A percentile compares a stretch with the other conserved stretches of the same genome.
Conservation (phyloP, 192 early-diverging fungal species). For the Coemansia sp. region DNA sequence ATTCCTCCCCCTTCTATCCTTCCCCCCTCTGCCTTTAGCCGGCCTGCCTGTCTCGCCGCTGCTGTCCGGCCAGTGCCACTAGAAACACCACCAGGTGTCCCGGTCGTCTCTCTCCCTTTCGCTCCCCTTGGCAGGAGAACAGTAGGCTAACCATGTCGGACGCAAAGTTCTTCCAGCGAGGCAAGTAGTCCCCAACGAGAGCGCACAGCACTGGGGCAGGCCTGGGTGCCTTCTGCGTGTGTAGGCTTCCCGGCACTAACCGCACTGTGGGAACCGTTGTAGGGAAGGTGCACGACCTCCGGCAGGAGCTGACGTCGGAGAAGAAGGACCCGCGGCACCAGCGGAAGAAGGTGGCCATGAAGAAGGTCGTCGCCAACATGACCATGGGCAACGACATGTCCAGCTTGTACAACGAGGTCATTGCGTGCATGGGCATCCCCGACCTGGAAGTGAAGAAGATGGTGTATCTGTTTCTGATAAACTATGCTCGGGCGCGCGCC, state of each 20-base stretch:
- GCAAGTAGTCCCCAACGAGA: too few relatives aligned
- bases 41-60: too few relatives aligned
- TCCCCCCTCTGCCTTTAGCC: too few relatives aligned
- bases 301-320: conserved; percentile 77
- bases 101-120: too few relatives aligned
- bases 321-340: conserved; percentile 75
- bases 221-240: neutral
- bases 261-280: conserved; percentile 1
- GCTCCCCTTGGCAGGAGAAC: too few relatives aligned
- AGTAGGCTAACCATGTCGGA: conserved; percentile 66
- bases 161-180: conserved; percentile 75
- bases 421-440: conserved; percentile 86
- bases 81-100: too few relatives aligned
- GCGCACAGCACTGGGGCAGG: neutral
- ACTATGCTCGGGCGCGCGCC: conserved; percentile 94
- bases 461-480: conserved; percentile 96
- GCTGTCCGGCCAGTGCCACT: too few relatives aligned
- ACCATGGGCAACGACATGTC: conserved; percentile 99
- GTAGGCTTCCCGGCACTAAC: too few relatives aligned
- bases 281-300: conserved; percentile 90
- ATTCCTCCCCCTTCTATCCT: too few relatives aligned
- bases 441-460: conserved; percentile 97
- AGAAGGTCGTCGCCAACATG: conserved; percentile 99
- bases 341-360: conserved; percentile 79
- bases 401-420: conserved; percentile 83